These are phyloP conservation scores for Mycena belliarum DNA, from an alignment of 768 basidiomycete genomes.

Conservation along the genomic window DNA sequence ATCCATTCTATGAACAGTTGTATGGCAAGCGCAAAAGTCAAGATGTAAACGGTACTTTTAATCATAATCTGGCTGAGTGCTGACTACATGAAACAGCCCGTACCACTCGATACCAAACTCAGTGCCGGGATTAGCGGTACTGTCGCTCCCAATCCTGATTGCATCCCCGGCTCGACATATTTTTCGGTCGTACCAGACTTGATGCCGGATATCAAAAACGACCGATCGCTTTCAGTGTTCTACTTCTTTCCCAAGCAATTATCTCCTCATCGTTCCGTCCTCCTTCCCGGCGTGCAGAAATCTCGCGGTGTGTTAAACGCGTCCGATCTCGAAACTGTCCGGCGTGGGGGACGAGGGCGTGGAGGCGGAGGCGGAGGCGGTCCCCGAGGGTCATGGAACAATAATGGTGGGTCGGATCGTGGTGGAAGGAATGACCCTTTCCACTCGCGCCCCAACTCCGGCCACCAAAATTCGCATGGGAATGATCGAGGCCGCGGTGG, in stretches of 20 bases:
- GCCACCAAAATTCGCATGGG: conserved; percentile 29
- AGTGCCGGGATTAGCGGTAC: conserved; percentile 82
- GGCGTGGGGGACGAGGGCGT: conserved; percentile 53
- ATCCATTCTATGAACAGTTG: conserved; percentile 82
- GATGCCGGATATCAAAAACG: conserved; percentile 80
- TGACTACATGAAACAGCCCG: conserved; percentile 52
- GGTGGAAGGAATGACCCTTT: conserved; percentile 45
- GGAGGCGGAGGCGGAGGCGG: conserved; percentile 39
- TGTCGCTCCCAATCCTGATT: conserved; percentile 81
- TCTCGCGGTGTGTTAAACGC: conserved; percentile 61
- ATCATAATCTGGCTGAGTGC: not conserved
- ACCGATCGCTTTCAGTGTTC: conserved; percentile 81
- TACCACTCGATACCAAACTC: conserved; percentile 63
- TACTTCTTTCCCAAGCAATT: conserved; percentile 91
- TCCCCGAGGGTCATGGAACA: conserved; percentile 37
- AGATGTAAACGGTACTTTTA: conserved; percentile 54
- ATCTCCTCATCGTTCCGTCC: conserved; percentile 79
- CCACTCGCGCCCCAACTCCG: conserved; percentile 44
- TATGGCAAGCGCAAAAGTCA: conserved; percentile 87
- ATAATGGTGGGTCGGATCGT: conserved; percentile 34
- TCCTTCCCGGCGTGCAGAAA: conserved; percentile 72
- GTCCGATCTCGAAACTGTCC: conserved; percentile 70
- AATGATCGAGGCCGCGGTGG: conserved; percentile 29
- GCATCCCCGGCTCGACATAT: conserved; percentile 90
- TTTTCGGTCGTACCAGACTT: conserved; percentile 66